Evolutionary conservation across 257 asterid species (phyloP).

Genomic region (Henckelia pumila): DNA sequence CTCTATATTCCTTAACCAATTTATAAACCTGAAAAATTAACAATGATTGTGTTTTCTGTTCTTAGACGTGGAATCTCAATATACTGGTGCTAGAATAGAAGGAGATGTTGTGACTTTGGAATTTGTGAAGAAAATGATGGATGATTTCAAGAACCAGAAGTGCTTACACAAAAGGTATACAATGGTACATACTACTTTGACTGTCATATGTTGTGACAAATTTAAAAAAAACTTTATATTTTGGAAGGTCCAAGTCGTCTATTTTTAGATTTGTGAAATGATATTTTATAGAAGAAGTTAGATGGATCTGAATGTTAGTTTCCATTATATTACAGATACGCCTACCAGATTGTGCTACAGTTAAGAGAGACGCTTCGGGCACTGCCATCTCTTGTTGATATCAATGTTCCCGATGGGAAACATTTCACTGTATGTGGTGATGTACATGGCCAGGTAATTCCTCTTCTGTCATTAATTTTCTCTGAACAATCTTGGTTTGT

Average conservation of each 20-base stretch:
- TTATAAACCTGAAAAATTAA: slow-evolving; percentile 17
- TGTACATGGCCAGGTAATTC: slow-evolving; percentile 98
- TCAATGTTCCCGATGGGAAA: slow-evolving; percentile 74
- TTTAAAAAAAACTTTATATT: neutral
- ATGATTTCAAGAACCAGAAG: slow-evolving; percentile 91
- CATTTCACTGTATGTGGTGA: slow-evolving; percentile 98
- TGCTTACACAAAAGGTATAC: slow-evolving; percentile 74
- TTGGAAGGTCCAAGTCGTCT: neutral
- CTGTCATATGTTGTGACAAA: neutral
- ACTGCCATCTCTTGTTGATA: slow-evolving; percentile 95
- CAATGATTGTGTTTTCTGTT: slow-evolving; percentile 32
- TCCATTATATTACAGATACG: slow-evolving; percentile 52
- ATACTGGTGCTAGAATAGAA: slow-evolving; percentile 88
- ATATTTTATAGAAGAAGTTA: slow-evolving; percentile 12
- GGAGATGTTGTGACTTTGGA: slow-evolving; percentile 88
- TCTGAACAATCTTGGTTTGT: neutral
- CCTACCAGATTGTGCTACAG: slow-evolving; percentile 89
- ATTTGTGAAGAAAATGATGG: slow-evolving; percentile 91
- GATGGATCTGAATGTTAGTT: slow-evolving; percentile 12
- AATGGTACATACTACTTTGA: slow-evolving; percentile 9
- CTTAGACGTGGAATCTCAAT: slow-evolving; percentile 88
- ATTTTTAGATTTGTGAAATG: slow-evolving; percentile 7
- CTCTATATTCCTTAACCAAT: slow-evolving; percentile 12
- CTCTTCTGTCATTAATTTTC: slow-evolving; percentile 16
- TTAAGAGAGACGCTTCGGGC: slow-evolving; percentile 68